A percentile compares a stretch with the other conserved stretches of the same genome.
phyloP scores from a whole-genome alignment of 1,284 basidiomycete genomes.

The Crepidotus sp. region DNA sequence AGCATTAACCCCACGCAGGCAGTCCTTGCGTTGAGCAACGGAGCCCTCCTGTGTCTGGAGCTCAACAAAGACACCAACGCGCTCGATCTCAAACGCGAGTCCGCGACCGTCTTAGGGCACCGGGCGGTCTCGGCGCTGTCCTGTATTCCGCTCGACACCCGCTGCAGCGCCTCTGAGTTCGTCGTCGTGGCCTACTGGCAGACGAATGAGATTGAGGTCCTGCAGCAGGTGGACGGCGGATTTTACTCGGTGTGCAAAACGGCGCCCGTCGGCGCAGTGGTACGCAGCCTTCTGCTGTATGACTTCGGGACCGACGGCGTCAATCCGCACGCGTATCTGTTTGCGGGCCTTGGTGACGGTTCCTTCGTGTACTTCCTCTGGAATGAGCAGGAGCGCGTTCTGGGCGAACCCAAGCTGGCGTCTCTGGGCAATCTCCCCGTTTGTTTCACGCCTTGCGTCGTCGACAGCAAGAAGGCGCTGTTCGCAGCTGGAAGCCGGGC shows the following conservation, averaged over 20 bases:
- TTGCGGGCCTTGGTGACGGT: constrained; percentile 79
- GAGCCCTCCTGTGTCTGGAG: constrained; percentile 45
- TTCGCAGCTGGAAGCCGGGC: constrained; percentile 61
- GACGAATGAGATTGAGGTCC: constrained; percentile 54
- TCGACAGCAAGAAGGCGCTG: constrained; percentile 42
- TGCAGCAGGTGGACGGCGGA: constrained; percentile 29
- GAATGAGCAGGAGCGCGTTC: constrained; percentile 36
- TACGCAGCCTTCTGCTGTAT: constrained; percentile 64
- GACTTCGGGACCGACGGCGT: constrained; percentile 45
- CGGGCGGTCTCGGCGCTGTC: constrained; percentile 59
- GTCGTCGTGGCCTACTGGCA: constrained; percentile 75
- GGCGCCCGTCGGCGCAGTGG: constrained; percentile 43
- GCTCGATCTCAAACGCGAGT: constrained; percentile 26
- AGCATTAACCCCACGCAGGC: constrained; percentile 57
- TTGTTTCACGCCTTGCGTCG: constrained; percentile 39
- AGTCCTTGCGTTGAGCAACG: constrained; percentile 55
- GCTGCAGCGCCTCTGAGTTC: constrained; percentile 18
- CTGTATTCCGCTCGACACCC: constrained; percentile 43
- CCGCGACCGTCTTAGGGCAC: constrained; percentile 24
- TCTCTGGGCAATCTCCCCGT: constrained; percentile 67
- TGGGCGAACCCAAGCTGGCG: constrained; percentile 45
- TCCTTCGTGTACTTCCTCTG: constrained; percentile 55
- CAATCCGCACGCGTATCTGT: constrained; percentile 44
- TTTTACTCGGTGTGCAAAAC: constrained; percentile 40
- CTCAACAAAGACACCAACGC: constrained; percentile 31